A percentile compares a stretch with the other conserved stretches of the same genome.
These are phyloP conservation scores for Nothomitra cinnamomea DNA, from an alignment of 2,329 filamentous ascomycete genomes.

Conservation along the genomic window DNA sequence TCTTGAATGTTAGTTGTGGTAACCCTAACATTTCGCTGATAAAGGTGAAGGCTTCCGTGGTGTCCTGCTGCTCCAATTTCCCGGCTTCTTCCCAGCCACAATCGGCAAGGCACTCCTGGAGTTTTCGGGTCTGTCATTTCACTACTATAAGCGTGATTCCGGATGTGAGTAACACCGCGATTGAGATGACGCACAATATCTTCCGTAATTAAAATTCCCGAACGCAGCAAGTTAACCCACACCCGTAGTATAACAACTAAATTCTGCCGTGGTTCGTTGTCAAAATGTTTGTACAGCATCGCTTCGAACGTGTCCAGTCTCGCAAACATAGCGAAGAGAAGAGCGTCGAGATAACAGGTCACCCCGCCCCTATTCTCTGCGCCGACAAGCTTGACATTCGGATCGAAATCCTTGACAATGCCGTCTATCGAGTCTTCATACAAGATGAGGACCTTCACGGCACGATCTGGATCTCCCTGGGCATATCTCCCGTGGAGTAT, in stretches of 20 bases:
- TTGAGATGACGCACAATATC: constrained; percentile 51
- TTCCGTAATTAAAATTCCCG: constrained; percentile 66
- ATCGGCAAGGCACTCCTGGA: constrained; percentile 66
- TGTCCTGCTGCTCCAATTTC: constrained; percentile 72
- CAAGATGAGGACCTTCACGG: constrained; percentile 59
- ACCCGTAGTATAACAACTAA: constrained; percentile 64
- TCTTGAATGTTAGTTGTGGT: constrained; percentile 75
- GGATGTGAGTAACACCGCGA: not conserved
- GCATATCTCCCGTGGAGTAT: constrained; percentile 45
- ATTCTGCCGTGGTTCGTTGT: constrained; percentile 53
- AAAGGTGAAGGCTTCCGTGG: constrained; percentile 88
- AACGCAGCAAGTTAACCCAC: constrained; percentile 85
- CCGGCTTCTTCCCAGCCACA: constrained; percentile 82
- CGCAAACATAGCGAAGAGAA: constrained; percentile 93
- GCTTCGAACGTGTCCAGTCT: constrained; percentile 81
- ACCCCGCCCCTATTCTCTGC: constrained; percentile 73
- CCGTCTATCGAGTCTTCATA: constrained; percentile 71
- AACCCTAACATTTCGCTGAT: constrained; percentile 81
- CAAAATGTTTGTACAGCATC: constrained; percentile 67
- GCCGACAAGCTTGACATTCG: constrained; percentile 56
- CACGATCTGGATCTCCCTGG: constrained; percentile 52
- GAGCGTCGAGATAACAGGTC: constrained; percentile 85
- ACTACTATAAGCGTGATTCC: not conserved
- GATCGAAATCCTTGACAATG: constrained; percentile 57
- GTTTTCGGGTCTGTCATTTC: constrained; percentile 47